Evolutionary conservation across 495 filamentous ascomycete species (phyloP).

Genomic region (Sporormia fimetaria): DNA sequence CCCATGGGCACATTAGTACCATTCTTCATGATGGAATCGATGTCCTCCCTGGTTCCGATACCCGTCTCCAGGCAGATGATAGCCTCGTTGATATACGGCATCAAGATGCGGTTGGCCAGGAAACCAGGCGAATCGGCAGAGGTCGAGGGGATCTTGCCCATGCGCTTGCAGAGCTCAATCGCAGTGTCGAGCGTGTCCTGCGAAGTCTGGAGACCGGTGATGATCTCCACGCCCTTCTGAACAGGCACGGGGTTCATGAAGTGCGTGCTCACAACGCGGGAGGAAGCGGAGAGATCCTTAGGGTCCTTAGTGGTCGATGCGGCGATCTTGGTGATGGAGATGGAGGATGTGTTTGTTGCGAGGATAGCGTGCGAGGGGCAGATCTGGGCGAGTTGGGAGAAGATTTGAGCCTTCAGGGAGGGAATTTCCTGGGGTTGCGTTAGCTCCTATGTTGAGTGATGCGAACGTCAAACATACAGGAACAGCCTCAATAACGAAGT

Average conservation of each 20-base stretch:
- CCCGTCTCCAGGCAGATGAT: slow-evolving; percentile 93
- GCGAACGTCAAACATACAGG: slow-evolving; percentile 36
- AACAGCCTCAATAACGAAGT: slow-evolving; percentile 97
- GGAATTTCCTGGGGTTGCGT: slow-evolving; percentile 52
- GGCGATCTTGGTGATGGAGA: slow-evolving; percentile 92
- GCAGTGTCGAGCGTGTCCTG: slow-evolving; percentile 67
- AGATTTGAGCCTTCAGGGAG: slow-evolving; percentile 74
- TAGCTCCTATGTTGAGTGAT: neutral
- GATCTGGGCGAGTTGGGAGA: slow-evolving; percentile 70
- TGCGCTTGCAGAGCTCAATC: slow-evolving; percentile 73
- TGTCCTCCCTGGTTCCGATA: slow-evolving; percentile 74
- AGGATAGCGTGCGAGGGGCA: slow-evolving; percentile 81
- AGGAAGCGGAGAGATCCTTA: slow-evolving; percentile 66
- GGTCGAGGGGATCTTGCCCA: slow-evolving; percentile 85
- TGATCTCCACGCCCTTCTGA: slow-evolving; percentile 97
- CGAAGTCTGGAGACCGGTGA: slow-evolving; percentile 84
- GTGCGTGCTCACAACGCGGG: slow-evolving; percentile 87
- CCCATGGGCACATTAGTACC: slow-evolving; percentile 99
- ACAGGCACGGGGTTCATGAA: slow-evolving; percentile 99
- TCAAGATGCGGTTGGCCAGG: slow-evolving; percentile 89
- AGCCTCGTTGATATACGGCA: slow-evolving; percentile 99
- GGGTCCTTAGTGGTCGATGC: slow-evolving; percentile 61
- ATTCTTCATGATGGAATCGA: slow-evolving; percentile 98
- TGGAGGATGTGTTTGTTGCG: slow-evolving; percentile 94
- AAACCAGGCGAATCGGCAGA: slow-evolving; percentile 89